These are phyloP conservation scores for Primulina eburnea DNA, from an alignment of 257 asterid genomes.

Conservation along the genomic window DNA sequence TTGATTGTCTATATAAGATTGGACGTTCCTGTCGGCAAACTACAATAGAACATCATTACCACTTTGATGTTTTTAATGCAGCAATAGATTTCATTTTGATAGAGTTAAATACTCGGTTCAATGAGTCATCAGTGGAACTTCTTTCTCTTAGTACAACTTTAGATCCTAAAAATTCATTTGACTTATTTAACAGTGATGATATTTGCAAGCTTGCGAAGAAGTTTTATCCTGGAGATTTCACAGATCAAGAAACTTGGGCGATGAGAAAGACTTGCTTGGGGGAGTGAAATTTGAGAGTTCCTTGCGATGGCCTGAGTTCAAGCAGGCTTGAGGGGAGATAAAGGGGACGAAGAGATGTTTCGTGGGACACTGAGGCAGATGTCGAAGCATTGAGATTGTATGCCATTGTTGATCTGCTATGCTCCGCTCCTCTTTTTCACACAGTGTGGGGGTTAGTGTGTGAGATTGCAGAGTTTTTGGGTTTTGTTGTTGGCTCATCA, in stretches of 20 bases:
- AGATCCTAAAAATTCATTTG: no score
- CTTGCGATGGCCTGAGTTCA: slow-evolving; percentile 30
- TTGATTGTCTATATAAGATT: no score
- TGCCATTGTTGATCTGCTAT: slow-evolving; percentile 38
- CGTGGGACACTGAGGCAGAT: slow-evolving; percentile 39
- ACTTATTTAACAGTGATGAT: no score
- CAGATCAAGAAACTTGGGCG: slow-evolving; percentile 39
- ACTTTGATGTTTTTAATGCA: no score
- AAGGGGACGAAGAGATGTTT: slow-evolving; percentile 45
- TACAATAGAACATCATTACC: no score
- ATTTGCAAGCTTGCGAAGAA: no score
- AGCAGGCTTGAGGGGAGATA: slow-evolving; percentile 29
- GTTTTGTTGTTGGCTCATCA: not conserved
- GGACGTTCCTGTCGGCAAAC: no score
- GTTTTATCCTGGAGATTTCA: no score
- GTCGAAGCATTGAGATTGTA: slow-evolving; percentile 41
- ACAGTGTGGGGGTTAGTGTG: not conserved
- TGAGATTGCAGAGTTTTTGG: not conserved
- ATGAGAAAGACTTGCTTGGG: slow-evolving; percentile 24
- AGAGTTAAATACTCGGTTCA: no score
- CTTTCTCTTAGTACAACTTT: no score
- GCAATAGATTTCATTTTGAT: no score
- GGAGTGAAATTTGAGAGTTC: slow-evolving; percentile 32
- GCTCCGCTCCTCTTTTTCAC: not conserved
- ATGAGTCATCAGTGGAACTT: no score